Conservation (phyloP, 2,329 filamentous ascomycete genomes). For the Didymella arachidicola region DNA sequence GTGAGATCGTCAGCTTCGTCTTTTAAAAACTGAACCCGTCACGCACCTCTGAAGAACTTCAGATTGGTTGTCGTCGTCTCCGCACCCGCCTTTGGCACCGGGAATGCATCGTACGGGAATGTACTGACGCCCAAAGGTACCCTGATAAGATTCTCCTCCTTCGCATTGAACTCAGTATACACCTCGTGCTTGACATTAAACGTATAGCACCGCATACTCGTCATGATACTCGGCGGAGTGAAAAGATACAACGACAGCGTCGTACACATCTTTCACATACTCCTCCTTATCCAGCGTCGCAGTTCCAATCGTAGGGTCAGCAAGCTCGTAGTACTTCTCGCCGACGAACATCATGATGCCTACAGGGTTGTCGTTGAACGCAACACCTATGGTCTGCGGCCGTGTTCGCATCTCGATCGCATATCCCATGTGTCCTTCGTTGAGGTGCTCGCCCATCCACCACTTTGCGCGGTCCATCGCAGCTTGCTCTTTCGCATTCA, state of each 20-base stretch:
- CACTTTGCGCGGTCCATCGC: constrained; percentile 46
- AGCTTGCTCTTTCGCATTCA: constrained; percentile 46
- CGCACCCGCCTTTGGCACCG: constrained; percentile 43
- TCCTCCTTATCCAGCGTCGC: constrained; percentile 40
- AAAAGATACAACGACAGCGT: constrained; percentile 49
- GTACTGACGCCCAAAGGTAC: constrained; percentile 51
- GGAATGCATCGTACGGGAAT: constrained; percentile 50
- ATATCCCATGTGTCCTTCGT: constrained; percentile 53
- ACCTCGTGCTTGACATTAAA: constrained; percentile 51
- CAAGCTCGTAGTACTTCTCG: constrained; percentile 54
- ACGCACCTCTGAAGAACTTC: constrained; percentile 45
- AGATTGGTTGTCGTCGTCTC: constrained; percentile 51
- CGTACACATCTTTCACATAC: constrained; percentile 42
- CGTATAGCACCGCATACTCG: constrained; percentile 47
- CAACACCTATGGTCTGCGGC: constrained; percentile 55
- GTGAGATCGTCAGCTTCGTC: constrained; percentile 9
- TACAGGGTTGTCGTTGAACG: constrained; percentile 54
- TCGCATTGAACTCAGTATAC: constrained; percentile 49
- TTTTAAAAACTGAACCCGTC: background rate
- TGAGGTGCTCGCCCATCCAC: constrained; percentile 40
- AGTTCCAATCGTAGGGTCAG: constrained; percentile 40
- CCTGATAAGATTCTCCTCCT: constrained; percentile 49
- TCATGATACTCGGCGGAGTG: constrained; percentile 49
- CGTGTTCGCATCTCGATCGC: constrained; percentile 54
- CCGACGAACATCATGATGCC: constrained; percentile 56